phyloP scores from a whole-genome alignment of 225 moss, liverwort and hornwort species.

The Climacium dendroides region DNA sequence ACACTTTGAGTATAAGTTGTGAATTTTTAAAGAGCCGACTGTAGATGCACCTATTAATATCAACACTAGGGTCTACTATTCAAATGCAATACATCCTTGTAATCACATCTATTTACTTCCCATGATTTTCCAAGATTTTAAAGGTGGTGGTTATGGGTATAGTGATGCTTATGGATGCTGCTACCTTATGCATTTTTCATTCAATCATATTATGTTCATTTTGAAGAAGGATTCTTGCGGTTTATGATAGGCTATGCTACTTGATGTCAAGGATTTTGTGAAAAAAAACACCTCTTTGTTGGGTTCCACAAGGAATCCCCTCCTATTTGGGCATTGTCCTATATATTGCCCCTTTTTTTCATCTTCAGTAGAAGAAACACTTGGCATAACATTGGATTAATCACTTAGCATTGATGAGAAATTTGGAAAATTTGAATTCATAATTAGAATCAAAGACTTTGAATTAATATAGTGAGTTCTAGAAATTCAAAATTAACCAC shows the following conservation, averaged over 20 bases:
- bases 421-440: accelerated
- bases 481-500: neutral
- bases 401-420: neutral
- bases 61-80: too few species aligned
- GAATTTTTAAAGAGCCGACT: too few species aligned
- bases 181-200: too few species aligned
- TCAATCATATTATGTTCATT: accelerated
- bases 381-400: neutral
- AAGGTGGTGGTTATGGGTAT: too few species aligned
- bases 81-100: too few species aligned
- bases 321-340: neutral
- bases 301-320: too few species aligned
- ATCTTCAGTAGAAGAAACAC: neutral
- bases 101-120: too few species aligned
- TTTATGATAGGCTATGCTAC: accelerated
- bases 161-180: too few species aligned
- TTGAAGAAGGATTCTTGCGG: accelerated
- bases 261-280: accelerated
- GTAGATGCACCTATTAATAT: too few species aligned
- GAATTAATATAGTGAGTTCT: neutral
- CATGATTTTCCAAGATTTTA: too few species aligned
- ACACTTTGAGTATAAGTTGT: too few species aligned
- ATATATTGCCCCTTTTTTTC: neutral
- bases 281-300: neutral
- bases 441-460: neutral